Evolutionary conservation across 257 asterid genomes (phyloP).

Genomic region (Ehretia macrophylla): DNA sequence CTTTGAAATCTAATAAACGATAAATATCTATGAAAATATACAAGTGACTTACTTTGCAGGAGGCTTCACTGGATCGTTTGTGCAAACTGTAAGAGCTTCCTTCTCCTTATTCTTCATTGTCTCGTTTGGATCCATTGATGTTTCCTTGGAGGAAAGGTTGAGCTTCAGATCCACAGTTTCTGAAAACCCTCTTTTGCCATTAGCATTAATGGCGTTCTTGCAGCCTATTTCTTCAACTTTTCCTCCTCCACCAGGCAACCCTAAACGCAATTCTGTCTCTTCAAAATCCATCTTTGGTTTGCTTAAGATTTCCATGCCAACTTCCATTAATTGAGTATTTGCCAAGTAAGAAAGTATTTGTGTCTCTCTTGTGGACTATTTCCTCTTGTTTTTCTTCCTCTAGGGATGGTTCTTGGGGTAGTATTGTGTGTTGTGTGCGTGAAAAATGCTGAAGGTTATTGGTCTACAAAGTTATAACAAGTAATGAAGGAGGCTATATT

Average conservation of each 20-base stretch:
- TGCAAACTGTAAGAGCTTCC: not conserved
- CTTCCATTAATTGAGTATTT: not conserved
- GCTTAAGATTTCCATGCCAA: slow-evolving; percentile 6
- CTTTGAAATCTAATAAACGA: too few species aligned
- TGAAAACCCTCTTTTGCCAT: slow-evolving; percentile 22
- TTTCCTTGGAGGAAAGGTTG: slow-evolving; percentile 32
- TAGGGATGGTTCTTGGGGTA: too few species aligned
- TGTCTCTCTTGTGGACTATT: not conserved
- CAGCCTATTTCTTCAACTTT: not conserved
- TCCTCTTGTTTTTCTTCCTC: too few species aligned
- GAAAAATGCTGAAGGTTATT: not conserved
- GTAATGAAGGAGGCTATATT: not conserved
- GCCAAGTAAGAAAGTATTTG: too few species aligned
- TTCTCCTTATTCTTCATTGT: slow-evolving; percentile 15
- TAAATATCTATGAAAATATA: too few species aligned
- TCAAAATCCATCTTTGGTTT: slow-evolving; percentile 17
- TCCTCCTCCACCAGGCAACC: slow-evolving; percentile 21
- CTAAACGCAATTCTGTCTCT: slow-evolving; percentile 29
- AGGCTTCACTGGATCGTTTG: slow-evolving; percentile 41
- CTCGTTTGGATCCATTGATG: slow-evolving; percentile 10
- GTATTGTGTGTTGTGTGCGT: too few species aligned
- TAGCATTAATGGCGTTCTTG: not conserved
- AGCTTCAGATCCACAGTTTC: slow-evolving; percentile 26
- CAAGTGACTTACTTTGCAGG: slow-evolving; percentile 48
- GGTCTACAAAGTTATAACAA: not conserved